Evolutionary conservation across 2,329 filamentous ascomycete species (phyloP), one percentile per base, ranked within the genome.

Genomic region (Xylaria sp.): DNA sequence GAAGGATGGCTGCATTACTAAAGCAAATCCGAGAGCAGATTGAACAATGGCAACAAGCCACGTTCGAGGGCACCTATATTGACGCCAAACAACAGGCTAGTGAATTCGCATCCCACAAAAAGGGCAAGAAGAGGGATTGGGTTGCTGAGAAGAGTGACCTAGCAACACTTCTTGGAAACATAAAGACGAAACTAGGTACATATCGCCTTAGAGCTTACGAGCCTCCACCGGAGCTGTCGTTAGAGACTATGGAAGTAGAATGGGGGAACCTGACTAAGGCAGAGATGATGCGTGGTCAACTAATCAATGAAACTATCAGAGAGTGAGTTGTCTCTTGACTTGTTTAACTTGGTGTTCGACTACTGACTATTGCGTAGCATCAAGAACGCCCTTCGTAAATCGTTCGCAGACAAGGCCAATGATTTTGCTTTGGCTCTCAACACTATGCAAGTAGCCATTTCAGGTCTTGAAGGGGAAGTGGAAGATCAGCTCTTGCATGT

Each of bases 281-380:
- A 12, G 96, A 99, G 83, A 94, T 97, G 84, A 89, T 88, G 71
- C 89, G 94, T 74, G 97, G 94, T 70, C 94, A 97, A 80, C 83
- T 97, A 74, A 98, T 99, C 81, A 99, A 99, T 80, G 96, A 98
- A 81, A 98, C 94, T 6, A 99, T 99, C 74, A 88, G 96, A 84
- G 96, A 99, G 90, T 91, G 82, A 83, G 89, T 73, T 57, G 3
- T 57, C 32, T 32, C 40, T 1, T 10, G n/a, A 27, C 18, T 21
- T 5, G 32, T n/a, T 47, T n/a, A 21, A 5, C 25, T 37, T 9
- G 29, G 40, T 25, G 6, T 35, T 13, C 18, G 9, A 29, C 67
- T 68, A 69, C 69, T 63, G 47, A 66, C 79, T 82, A 73, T 21
- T 10, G 23, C 13, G 25, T 69, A 92, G 90, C 79, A 98, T 99